Percentiles rank a stretch among this genome's conserved stretches.
These are phyloP conservation scores for Corrigiola litoralis DNA, from an alignment of 179 eudicot species.

Conservation along the genomic window DNA sequence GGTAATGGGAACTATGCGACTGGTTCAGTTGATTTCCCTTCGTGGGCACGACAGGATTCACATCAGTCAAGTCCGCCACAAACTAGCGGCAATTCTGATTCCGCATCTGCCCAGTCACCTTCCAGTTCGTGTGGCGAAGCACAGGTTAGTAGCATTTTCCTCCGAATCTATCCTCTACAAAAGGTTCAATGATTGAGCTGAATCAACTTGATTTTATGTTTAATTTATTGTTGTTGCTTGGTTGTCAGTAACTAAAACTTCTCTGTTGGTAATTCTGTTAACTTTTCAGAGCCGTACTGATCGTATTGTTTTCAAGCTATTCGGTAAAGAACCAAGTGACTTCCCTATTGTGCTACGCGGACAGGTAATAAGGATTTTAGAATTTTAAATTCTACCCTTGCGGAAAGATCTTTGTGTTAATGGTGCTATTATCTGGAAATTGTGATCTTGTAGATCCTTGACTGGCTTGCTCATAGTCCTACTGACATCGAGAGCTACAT, in stretches of 20 bases:
- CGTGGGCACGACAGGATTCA: constrained; percentile 47
- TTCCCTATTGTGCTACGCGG: constrained; percentile 43
- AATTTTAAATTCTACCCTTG: neutral
- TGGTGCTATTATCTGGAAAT: constrained; percentile 10
- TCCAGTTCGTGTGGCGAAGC: constrained; percentile 84
- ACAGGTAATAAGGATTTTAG: constrained; percentile 31
- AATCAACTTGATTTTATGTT: neutral
- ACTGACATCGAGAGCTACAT: constrained; percentile 55
- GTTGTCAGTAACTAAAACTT: neutral
- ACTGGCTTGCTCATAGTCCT: constrained; percentile 56
- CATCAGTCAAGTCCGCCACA: constrained; percentile 72
- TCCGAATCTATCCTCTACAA: neutral
- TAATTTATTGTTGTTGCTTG: no score
- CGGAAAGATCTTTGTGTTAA: neutral
- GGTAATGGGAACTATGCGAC: constrained; percentile 29
- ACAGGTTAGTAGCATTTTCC: constrained; percentile 43
- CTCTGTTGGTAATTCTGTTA: neutral
- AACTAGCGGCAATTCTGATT: constrained; percentile 70
- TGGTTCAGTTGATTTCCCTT: constrained; percentile 33
- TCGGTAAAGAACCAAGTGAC: constrained; percentile 59
- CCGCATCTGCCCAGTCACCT: constrained; percentile 62
- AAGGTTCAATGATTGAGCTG: neutral
- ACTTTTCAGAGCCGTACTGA: constrained; percentile 43
- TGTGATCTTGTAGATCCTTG: constrained; percentile 35
- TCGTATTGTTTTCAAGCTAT: constrained; percentile 53